Evolutionary conservation across 768 basidiomycete genomes (phyloP).

Genomic region (Termitomyces sp.): DNA sequence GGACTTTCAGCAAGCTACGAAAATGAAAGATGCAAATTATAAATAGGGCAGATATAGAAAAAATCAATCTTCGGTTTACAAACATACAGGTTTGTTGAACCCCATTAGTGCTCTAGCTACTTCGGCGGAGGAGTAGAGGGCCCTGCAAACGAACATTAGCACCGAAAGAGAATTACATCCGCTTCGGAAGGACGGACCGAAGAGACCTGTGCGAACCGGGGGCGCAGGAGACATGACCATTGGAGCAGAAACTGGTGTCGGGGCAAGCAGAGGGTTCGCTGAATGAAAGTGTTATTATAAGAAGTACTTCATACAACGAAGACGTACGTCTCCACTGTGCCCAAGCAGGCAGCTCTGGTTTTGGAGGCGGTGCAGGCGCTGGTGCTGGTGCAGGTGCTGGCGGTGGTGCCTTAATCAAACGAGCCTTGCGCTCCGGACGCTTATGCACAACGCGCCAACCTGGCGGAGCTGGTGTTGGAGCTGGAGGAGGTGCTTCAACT

Average conservation of each 20-base stretch:
- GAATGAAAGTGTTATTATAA: neutral
- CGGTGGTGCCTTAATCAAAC: slow-evolving; percentile 35
- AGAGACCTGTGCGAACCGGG: slow-evolving; percentile 55
- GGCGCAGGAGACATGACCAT: slow-evolving; percentile 38
- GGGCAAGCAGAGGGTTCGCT: slow-evolving; percentile 66
- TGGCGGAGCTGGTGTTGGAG: slow-evolving; percentile 52
- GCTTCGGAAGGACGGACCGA: slow-evolving; percentile 36
- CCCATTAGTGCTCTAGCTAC: neutral
- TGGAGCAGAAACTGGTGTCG: slow-evolving; percentile 33
- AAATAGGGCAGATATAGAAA: neutral
- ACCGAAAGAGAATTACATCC: neutral
- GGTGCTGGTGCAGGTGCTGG: slow-evolving; percentile 34
- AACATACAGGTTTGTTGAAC: neutral
- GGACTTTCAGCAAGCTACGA: neutral
- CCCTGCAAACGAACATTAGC: neutral
- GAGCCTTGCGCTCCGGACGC: slow-evolving; percentile 50
- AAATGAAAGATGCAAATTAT: neutral
- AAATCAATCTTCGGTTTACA: neutral
- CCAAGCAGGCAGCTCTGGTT: slow-evolving; percentile 68
- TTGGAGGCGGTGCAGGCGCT: slow-evolving; percentile 40
- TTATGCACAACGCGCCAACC: slow-evolving; percentile 69
- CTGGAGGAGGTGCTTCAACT: slow-evolving; percentile 38
- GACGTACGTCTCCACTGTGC: slow-evolving; percentile 78
- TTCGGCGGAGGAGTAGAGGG: slow-evolving; percentile 7
- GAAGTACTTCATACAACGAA: neutral